phyloP scores from a whole-genome alignment of 805 yeast genomes.

The Ogataea ramenticola region DNA sequence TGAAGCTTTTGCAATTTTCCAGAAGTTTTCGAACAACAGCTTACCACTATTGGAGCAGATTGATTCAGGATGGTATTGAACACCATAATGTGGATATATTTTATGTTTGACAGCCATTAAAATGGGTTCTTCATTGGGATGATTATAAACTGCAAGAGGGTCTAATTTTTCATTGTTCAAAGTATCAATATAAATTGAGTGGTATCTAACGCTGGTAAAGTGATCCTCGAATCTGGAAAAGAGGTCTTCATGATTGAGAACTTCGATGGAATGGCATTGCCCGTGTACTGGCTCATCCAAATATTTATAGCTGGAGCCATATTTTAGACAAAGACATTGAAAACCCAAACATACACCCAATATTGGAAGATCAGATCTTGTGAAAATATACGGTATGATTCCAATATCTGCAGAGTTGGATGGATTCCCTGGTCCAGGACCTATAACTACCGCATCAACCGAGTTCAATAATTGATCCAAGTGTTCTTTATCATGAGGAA shows the following conservation, averaged over 20 bases:
- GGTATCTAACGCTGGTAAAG: slow-evolving; percentile 79
- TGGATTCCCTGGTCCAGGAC: slow-evolving; percentile 98
- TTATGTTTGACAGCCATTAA: slow-evolving; percentile 77
- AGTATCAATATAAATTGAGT: slow-evolving; percentile 58
- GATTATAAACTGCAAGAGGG: slow-evolving; percentile 58
- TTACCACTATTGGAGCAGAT: slow-evolving; percentile 72
- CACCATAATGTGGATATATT: slow-evolving; percentile 72
- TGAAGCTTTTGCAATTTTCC: slow-evolving; percentile 32
- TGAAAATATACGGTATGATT: slow-evolving; percentile 51
- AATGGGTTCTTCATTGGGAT: slow-evolving; percentile 28
- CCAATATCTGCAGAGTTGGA: slow-evolving; percentile 58
- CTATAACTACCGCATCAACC: slow-evolving; percentile 75
- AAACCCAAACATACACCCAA: slow-evolving; percentile 93
- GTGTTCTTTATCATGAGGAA: slow-evolving; percentile 23
- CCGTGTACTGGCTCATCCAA: slow-evolving; percentile 74
- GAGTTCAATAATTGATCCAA: slow-evolving; percentile 36
- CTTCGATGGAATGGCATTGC: slow-evolving; percentile 52
- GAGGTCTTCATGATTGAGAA: slow-evolving; percentile 21
- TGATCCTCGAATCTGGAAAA: slow-evolving; percentile 32
- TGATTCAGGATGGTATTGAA: slow-evolving; percentile 97
- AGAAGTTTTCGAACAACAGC: slow-evolving; percentile 55
- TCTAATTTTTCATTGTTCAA: slow-evolving; percentile 20
- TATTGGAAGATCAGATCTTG: slow-evolving; percentile 45
- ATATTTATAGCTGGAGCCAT: slow-evolving; percentile 49
- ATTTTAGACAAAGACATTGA: slow-evolving; percentile 65